Conservation (phyloP, 441 rosid genomes). For the Brassica hybrid region DNA sequence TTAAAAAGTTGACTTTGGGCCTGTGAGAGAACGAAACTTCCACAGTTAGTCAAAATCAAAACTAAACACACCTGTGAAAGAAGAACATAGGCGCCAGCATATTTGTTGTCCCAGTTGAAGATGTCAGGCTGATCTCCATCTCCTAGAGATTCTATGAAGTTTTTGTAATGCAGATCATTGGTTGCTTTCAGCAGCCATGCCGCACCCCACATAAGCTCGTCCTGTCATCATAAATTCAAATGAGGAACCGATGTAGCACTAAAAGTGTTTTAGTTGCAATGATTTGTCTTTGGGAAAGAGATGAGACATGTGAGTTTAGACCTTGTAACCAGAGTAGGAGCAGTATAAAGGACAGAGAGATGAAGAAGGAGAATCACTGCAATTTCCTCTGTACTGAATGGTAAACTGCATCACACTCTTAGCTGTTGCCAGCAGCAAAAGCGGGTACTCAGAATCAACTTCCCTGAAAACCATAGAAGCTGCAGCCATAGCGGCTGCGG, state of each 20-base stretch:
- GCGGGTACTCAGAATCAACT: conserved; percentile 52
- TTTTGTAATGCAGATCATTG: conserved; percentile 50
- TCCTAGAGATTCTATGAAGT: conserved; percentile 61
- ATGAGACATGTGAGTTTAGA: conserved; percentile 14
- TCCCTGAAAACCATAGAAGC: conserved; percentile 36
- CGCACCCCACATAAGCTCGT: conserved; percentile 75
- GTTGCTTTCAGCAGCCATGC: conserved; percentile 69
- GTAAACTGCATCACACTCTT: conserved; percentile 79
- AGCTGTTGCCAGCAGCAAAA: conserved; percentile 56
- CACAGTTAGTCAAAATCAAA: too few species aligned
- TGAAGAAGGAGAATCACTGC: conserved; percentile 81
- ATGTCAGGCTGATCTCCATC: conserved; percentile 62
- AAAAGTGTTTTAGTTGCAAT: conserved; percentile 11
- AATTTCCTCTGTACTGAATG: conserved; percentile 73
- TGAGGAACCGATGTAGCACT: too few species aligned
- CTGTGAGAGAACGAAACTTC: too few species aligned
- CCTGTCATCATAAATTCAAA: conserved; percentile 41
- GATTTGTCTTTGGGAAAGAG: not conserved
- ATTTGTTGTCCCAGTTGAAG: conserved; percentile 78
- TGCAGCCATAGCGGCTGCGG: not conserved
- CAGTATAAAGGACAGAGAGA: conserved; percentile 89
- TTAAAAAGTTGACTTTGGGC: too few species aligned
- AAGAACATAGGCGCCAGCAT: conserved; percentile 70
- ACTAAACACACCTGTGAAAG: conserved; percentile 53
- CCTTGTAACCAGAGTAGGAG: conserved; percentile 92